These are phyloP conservation scores for Lactarius tabidus DNA, from an alignment of 768 basidiomycete genomes.

Conservation along the genomic window DNA sequence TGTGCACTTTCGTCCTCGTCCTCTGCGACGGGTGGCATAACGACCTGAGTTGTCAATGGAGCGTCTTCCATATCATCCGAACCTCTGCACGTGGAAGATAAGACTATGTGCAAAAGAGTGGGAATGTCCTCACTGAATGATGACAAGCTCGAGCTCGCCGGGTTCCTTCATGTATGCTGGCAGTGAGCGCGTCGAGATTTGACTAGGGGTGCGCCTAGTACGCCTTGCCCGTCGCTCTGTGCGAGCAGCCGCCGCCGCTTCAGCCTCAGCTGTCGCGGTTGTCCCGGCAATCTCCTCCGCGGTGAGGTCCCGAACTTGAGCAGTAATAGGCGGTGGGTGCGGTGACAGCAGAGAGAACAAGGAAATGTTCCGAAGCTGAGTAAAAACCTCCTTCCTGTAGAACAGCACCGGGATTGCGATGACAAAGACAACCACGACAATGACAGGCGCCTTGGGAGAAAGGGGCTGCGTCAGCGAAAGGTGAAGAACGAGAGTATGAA, in stretches of 20 bases:
- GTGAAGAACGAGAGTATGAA: neutral
- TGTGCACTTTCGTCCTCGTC: conserved; percentile 23
- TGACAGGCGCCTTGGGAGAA: conserved; percentile 17
- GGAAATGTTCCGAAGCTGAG: neutral
- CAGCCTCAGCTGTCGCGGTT: conserved; percentile 5
- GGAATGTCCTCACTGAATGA: conserved; percentile 42
- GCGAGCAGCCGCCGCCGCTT: neutral
- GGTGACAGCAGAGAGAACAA: neutral
- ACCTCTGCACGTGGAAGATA: conserved; percentile 36
- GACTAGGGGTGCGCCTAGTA: conserved; percentile 64
- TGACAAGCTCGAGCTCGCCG: conserved; percentile 76
- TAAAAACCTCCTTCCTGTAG: neutral
- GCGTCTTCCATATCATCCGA: conserved; percentile 53
- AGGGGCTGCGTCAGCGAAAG: neutral
- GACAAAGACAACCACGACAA: conserved; percentile 18
- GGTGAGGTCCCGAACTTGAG: conserved; percentile 20
- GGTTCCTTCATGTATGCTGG: conserved; percentile 83
- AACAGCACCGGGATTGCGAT: neutral
- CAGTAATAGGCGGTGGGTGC: neutral
- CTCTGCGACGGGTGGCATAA: conserved; percentile 33
- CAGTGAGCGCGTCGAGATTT: conserved; percentile 72
- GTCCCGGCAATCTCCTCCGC: conserved; percentile 24
- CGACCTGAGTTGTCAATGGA: conserved; percentile 40
- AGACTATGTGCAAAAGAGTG: neutral
- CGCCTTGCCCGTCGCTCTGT: conserved; percentile 35